A percentile compares a stretch with the other conserved stretches of the same genome.
Evolutionary conservation across 1,139 yeast genomes (phyloP).

Genomic region (Blastobotrys capitulatus): DNA sequence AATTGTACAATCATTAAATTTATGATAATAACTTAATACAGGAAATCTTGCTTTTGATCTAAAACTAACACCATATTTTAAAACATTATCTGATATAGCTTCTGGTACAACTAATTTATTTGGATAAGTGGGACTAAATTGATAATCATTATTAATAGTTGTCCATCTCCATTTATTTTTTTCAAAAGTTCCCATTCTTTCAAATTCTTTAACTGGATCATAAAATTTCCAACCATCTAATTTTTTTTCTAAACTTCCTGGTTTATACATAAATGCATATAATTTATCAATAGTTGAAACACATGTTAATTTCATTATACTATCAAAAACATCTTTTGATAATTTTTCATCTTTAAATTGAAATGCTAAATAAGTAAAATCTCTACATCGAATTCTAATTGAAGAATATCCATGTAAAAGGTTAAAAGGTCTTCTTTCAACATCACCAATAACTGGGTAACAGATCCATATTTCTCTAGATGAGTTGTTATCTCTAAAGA

Average conservation of each 20-base stretch:
- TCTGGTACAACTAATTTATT: conserved; percentile 60
- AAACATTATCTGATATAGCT: conserved; percentile 70
- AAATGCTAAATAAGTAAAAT: conserved; percentile 78
- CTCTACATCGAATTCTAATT: conserved; percentile 73
- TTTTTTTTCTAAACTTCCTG: conserved; percentile 49
- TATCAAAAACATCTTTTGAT: conserved; percentile 68
- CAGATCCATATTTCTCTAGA: conserved; percentile 82
- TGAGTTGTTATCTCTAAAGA: conserved; percentile 50
- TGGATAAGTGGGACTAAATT: conserved; percentile 76
- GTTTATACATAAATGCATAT: conserved; percentile 65
- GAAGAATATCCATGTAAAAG: conserved; percentile 41
- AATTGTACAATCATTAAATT: conserved; percentile 65
- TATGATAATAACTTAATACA: conserved; percentile 69
- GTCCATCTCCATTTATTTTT: conserved; percentile 63
- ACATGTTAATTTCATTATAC: conserved; percentile 62
- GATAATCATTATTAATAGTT: conserved; percentile 55
- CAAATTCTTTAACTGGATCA: conserved; percentile 57
- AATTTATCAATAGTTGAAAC: conserved; percentile 50
- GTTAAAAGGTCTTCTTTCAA: conserved; percentile 44
- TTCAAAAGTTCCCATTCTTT: conserved; percentile 43
- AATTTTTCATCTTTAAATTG: conserved; percentile 58
- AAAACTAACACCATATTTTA: conserved; percentile 77
- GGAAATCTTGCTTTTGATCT: conserved; percentile 86
- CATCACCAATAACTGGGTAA: conserved; percentile 75
- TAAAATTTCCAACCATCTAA: conserved; percentile 70